phyloP scores from a whole-genome alignment of 805 yeast genomes.

The Candida sithepensis region DNA sequence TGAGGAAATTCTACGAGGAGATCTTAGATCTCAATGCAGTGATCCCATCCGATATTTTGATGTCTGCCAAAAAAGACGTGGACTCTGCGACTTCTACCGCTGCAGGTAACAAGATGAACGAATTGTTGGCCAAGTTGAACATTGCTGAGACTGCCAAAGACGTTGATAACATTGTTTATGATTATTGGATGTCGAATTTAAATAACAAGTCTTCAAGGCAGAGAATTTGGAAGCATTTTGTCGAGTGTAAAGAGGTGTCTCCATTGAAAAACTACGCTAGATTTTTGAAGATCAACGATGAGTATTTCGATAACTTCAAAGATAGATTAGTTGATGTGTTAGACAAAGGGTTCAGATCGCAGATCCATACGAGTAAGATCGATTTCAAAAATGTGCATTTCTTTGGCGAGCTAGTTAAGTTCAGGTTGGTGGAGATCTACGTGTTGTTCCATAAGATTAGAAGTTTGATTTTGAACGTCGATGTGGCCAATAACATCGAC shows the following conservation, averaged over 20 bases:
- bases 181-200: conserved; percentile 47
- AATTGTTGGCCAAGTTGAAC: conserved; percentile 19
- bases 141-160: conserved; percentile 43
- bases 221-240: conserved; percentile 54
- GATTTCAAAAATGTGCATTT: conserved; percentile 58
- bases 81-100: background rate
- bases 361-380: conserved; percentile 48
- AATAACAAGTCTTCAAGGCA: conserved; percentile 72
- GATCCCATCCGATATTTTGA: background rate
- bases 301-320: conserved; percentile 45
- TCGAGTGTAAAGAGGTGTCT: conserved; percentile 43
- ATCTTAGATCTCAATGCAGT: conserved; percentile 38
- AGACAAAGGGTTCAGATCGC: conserved; percentile 59
- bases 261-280: conserved; percentile 54
- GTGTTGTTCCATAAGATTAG: conserved; percentile 71
- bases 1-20: conserved; percentile 59
- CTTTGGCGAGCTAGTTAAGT: conserved; percentile 73
- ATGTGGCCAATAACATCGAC: conserved; percentile 60
- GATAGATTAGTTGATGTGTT: conserved; percentile 50
- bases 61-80: conserved; percentile 6
- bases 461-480: conserved; percentile 47
- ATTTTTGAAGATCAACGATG: conserved; percentile 60
- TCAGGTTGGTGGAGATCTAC: conserved; percentile 67
- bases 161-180: conserved; percentile 44
- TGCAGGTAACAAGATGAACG: conserved; percentile 15